Evolutionary conservation across 495 filamentous ascomycete genomes (phyloP).

Genomic region (Tetracladium setigerum): DNA sequence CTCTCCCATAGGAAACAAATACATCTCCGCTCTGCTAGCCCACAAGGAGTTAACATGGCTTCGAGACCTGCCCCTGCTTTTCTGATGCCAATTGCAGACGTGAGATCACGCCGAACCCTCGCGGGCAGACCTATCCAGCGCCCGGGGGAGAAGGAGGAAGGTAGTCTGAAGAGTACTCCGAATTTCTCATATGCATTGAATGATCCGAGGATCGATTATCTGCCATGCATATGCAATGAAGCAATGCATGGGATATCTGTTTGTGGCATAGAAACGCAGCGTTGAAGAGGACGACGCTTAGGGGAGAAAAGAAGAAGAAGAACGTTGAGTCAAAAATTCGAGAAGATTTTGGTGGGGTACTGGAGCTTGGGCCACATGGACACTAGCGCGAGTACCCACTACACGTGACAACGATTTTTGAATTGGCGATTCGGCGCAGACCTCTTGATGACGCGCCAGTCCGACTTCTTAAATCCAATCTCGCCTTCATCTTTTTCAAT

Average conservation of each 20-base stretch:
- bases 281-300: constrained; percentile 92
- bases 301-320: constrained; percentile 34
- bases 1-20: constrained; percentile 68
- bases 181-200: constrained; percentile 97
- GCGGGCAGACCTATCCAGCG: constrained; percentile 58
- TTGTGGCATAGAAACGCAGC: constrained; percentile 99
- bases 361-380: too few relatives aligned
- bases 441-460: too few relatives aligned
- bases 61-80: constrained; percentile 61
- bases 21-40: constrained; percentile 28
- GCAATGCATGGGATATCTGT: constrained; percentile 47
- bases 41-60: constrained; percentile 26
- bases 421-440: too few relatives aligned
- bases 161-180: constrained; percentile 91
- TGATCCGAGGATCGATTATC: constrained; percentile 28
- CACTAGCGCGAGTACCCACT: too few relatives aligned
- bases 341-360: not conserved
- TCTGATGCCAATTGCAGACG: constrained; percentile 99
- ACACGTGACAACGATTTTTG: too few relatives aligned
- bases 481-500: too few relatives aligned
- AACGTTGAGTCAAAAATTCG: constrained; percentile 4
- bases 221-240: not conserved
- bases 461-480: too few relatives aligned
- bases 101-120: constrained; percentile 88
- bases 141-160: constrained; percentile 35